Evolutionary conservation across 2,329 filamentous ascomycete species (phyloP), one percentile per base, ranked within the genome.

Genomic region (Thielaviopsis populi): DNA sequence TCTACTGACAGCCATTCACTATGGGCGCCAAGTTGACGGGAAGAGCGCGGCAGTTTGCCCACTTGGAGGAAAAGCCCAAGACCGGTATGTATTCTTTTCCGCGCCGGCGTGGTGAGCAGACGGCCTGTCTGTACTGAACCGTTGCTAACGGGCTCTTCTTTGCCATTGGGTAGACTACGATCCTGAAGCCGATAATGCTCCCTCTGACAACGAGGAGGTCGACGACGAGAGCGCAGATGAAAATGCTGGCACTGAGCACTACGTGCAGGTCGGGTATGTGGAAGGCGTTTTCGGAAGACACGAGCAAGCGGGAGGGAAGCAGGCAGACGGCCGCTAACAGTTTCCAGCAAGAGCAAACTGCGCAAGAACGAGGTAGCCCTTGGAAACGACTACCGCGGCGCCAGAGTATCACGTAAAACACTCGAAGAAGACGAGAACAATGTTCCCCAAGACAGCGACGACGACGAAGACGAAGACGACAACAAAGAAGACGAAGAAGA

Each of bases 351-450:
- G 78, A 94, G 87, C 76, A 92, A 88, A 72, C 77, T 96, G 68
- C 84, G 90, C 68, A 86, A 89, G 71, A 84, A 84, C 65, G 84
- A 89, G 41, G 79, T 86, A 19, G 75, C 82, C 0, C 78, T 96
- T 1, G 92, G 91, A 0, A 85, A 87, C 15, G 82, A 89, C 71
- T 97, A 97, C 74, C 80, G 84, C 67, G 91, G 92, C 11, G 80
- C 87, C 19, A 82, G 83, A 59, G 82, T 96, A 42, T 90, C 85
- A 68, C 82, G 91, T 64, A 77, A 84, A 54, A 83, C 82, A 13
- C 75, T 90, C 17, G 79, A 85, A 5, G 78, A 81, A 42, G 79
- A 61, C 80, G 78, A 81, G 22, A 79, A 76, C 41, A 62, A 65
- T 11, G 11, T 61, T 2, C 40, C 40, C 10, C 41, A 59, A 13